phyloP scores from a whole-genome alignment of 345 rosid genomes.

The Populus deltoides region DNA sequence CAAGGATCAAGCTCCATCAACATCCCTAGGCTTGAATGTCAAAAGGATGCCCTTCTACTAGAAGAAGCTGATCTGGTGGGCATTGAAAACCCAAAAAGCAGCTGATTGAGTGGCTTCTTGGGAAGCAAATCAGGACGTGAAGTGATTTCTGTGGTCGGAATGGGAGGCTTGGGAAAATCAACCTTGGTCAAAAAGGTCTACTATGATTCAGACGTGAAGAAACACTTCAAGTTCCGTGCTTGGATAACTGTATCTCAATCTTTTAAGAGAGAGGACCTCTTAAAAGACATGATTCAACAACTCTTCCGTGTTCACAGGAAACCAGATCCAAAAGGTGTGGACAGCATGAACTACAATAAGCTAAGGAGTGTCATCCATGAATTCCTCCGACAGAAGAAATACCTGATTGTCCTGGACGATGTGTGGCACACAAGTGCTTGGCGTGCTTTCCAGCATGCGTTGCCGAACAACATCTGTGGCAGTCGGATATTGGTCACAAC shows the following conservation, averaged over 20 bases:
- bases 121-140: neutral
- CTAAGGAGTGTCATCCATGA: neutral
- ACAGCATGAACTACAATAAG: neutral
- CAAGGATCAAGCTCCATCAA: slow-evolving; percentile 3
- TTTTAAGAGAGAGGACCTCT: slow-evolving; percentile 8
- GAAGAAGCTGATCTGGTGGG: slow-evolving; percentile 27
- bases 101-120: slow-evolving; percentile 16
- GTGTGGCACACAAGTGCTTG: neutral
- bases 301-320: slow-evolving; percentile 4
- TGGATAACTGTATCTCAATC: slow-evolving; percentile 20
- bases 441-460: neutral
- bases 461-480: slow-evolving; percentile 4
- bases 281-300: slow-evolving; percentile 13
- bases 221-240: slow-evolving; percentile 16
- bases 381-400: neutral
- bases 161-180: slow-evolving; percentile 23
- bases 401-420: slow-evolving; percentile 6
- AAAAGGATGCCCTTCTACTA: slow-evolving; percentile 27
- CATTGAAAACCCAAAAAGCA: slow-evolving; percentile 15
- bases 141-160: slow-evolving; percentile 13
- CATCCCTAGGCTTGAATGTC: neutral
- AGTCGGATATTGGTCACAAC: slow-evolving; percentile 9
- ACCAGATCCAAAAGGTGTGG: slow-evolving; percentile 5
- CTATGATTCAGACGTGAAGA: slow-evolving; percentile 16
- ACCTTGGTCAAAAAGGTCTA: slow-evolving; percentile 16